These are phyloP conservation scores for Mycena citricolor DNA, from an alignment of 1,284 basidiomycete genomes.

Conservation along the genomic window DNA sequence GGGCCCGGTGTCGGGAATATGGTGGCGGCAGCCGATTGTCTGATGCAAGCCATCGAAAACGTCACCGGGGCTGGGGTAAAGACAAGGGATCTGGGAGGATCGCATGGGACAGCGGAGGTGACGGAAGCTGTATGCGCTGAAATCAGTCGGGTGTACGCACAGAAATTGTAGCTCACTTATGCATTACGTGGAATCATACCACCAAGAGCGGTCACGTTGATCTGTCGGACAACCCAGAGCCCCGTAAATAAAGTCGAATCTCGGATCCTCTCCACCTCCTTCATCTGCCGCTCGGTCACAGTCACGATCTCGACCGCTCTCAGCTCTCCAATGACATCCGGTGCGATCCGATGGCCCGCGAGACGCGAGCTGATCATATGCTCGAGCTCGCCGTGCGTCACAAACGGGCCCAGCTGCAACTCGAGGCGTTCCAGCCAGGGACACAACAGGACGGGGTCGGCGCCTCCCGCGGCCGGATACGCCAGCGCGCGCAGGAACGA, in stretches of 20 bases:
- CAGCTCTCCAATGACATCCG: conserved; percentile 8
- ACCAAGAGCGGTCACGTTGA: too few species aligned
- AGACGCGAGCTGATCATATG: conserved; percentile 15
- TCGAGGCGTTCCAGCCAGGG: conserved; percentile 13
- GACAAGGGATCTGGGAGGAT: conserved; percentile 21
- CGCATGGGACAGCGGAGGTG: conserved; percentile 19
- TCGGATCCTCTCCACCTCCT: conserved; percentile 5
- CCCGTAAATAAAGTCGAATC: too few species aligned
- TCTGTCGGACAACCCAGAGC: too few species aligned
- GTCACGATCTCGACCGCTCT: conserved; percentile 10
- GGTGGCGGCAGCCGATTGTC: conserved; percentile 45
- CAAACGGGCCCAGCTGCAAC: conserved; percentile 14
- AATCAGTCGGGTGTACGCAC: conserved; percentile 15
- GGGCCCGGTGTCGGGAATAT: conserved; percentile 36
- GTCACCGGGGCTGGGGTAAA: conserved; percentile 32
- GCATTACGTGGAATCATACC: too few species aligned
- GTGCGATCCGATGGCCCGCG: conserved; percentile 7
- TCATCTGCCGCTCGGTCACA: conserved; percentile 8
- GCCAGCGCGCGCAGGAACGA: conserved; percentile 7
- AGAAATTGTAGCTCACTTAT: too few species aligned
- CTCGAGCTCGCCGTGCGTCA: conserved; percentile 13
- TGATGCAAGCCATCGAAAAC: conserved; percentile 51
- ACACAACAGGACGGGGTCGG: too few species aligned
- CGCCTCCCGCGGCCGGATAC: neutral
- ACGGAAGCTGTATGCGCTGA: conserved; percentile 21